These are phyloP conservation scores for Myrica gale DNA, from an alignment of 306 rosid species.

Conservation along the genomic window DNA sequence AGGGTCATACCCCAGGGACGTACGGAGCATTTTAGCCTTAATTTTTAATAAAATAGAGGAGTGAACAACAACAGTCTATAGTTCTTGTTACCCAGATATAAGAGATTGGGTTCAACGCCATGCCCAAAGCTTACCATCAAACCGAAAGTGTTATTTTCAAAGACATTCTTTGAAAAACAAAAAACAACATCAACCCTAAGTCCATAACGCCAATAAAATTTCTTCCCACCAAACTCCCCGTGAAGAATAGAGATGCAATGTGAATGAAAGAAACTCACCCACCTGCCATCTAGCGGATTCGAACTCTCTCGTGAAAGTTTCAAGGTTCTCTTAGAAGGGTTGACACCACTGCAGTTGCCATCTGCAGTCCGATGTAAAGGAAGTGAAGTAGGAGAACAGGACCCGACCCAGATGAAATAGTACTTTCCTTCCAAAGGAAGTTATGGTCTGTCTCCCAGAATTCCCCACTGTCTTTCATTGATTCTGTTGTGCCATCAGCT, in stretches of 20 bases:
- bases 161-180: not conserved
- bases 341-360: slow-evolving; percentile 19
- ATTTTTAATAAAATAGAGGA: not conserved
- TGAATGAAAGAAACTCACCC: slow-evolving; percentile 22
- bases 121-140: not conserved
- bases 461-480: not conserved
- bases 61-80: not conserved
- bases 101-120: not conserved
- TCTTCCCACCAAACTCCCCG: not conserved
- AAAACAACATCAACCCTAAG: no score
- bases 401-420: slow-evolving; percentile 48
- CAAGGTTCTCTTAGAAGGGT: slow-evolving; percentile 18
- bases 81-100: not conserved
- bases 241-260: slow-evolving; percentile 3
- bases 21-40: no score
- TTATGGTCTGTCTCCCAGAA: slow-evolving; percentile 26
- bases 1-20: no score
- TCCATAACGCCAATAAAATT: no score
- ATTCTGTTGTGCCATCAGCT: slow-evolving; percentile 14
- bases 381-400: slow-evolving; percentile 62
- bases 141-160: not conserved
- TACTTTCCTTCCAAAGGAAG: slow-evolving; percentile 44
- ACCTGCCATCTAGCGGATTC: slow-evolving; percentile 43
- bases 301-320: slow-evolving; percentile 23
- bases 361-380: slow-evolving; percentile 40